Evolutionary conservation across 2,329 filamentous ascomycete species (phyloP).

Genomic region (Trichophyton mentagrophytes): DNA sequence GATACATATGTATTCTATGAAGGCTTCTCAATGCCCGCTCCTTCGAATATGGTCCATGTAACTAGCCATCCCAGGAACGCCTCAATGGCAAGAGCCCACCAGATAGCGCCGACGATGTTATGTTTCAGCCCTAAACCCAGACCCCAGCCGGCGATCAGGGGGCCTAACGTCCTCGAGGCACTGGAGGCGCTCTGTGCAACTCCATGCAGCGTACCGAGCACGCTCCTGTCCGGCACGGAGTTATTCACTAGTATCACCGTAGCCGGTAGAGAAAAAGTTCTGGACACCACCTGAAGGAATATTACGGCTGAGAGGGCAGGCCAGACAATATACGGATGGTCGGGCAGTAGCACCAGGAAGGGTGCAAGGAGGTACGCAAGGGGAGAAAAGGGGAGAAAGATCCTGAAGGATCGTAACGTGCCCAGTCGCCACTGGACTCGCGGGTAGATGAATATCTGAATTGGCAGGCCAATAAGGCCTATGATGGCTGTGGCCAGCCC

Average conservation of each 20-base stretch:
- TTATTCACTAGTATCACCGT: slow-evolving; percentile 50
- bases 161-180: slow-evolving; percentile 44
- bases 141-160: slow-evolving; percentile 42
- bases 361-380: slow-evolving; percentile 57
- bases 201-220: slow-evolving; percentile 48
- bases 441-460: slow-evolving; percentile 63
- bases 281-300: slow-evolving; percentile 55
- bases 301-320: slow-evolving; percentile 50
- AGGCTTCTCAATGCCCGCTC: slow-evolving; percentile 28
- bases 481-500: slow-evolving; percentile 68
- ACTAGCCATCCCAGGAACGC: slow-evolving; percentile 46
- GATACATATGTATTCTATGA: not conserved
- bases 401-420: slow-evolving; percentile 53
- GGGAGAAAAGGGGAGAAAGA: slow-evolving; percentile 59
- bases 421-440: slow-evolving; percentile 53
- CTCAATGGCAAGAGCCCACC: slow-evolving; percentile 45
- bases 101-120: slow-evolving; percentile 44
- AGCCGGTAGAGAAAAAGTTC: slow-evolving; percentile 54
- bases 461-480: slow-evolving; percentile 58
- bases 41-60: slow-evolving; percentile 51
- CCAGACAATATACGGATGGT: slow-evolving; percentile 46
- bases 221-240: slow-evolving; percentile 42
- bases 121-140: slow-evolving; percentile 41
- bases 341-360: slow-evolving; percentile 57
- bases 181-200: slow-evolving; percentile 45